phyloP scores from a whole-genome alignment of 1,139 yeast genomes.

The Kluyveromyces marxianus region DNA sequence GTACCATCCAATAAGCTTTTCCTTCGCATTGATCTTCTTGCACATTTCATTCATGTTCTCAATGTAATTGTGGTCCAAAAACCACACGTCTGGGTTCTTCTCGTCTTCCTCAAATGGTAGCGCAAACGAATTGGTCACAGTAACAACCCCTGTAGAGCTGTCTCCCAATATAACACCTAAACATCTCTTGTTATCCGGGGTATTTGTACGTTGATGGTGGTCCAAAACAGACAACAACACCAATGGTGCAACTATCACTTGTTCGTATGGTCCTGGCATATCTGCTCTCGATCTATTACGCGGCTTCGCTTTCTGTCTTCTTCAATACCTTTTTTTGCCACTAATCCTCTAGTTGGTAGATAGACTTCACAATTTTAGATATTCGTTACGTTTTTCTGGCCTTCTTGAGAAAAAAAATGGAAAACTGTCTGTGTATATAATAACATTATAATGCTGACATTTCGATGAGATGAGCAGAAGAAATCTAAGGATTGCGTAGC shows the following conservation, averaged over 20 bases:
- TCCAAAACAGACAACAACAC: slow-evolving; percentile 92
- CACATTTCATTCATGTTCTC: slow-evolving; percentile 98
- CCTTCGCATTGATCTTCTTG: slow-evolving; percentile 94
- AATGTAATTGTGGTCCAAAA: slow-evolving; percentile 90
- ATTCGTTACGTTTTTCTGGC: too few relatives aligned
- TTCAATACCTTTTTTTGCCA: too few relatives aligned
- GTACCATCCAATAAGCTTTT: slow-evolving; percentile 95
- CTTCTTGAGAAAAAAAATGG: too few relatives aligned
- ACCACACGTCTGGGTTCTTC: slow-evolving; percentile 91
- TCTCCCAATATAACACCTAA: slow-evolving; percentile 94
- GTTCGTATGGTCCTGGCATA: slow-evolving; percentile 33
- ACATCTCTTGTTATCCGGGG: slow-evolving; percentile 68
- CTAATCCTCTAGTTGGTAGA: too few relatives aligned
- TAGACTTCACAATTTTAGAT: too few relatives aligned
- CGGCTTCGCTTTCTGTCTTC: too few relatives aligned
- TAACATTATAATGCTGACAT: too few relatives aligned
- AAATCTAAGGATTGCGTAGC: too few relatives aligned
- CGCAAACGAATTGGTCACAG: slow-evolving; percentile 74
- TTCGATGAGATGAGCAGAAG: too few relatives aligned
- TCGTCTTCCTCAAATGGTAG: slow-evolving; percentile 97
- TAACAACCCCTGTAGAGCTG: slow-evolving; percentile 45
- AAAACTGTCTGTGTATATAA: too few relatives aligned
- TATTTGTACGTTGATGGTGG: slow-evolving; percentile 81
- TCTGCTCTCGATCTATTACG: not conserved
- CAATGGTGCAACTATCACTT: slow-evolving; percentile 90